phyloP scores from a whole-genome alignment of 306 rosid species.

The Acacia crassicarpa region DNA sequence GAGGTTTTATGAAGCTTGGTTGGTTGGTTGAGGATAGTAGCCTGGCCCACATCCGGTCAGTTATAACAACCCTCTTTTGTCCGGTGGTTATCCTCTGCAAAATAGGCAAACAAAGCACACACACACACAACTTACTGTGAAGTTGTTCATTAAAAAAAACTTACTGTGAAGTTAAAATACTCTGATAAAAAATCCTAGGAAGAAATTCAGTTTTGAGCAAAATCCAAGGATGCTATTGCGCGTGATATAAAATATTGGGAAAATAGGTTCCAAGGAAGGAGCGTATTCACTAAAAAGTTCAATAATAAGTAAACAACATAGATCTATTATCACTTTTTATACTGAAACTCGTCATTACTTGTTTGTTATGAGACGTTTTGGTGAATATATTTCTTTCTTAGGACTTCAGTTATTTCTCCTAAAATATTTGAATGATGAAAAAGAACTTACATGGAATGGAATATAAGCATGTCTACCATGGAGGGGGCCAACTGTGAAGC shows the following conservation, averaged over 20 bases:
- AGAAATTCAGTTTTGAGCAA: not conserved
- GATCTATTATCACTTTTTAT: no score
- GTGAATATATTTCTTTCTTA: no score
- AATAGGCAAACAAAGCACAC: not conserved
- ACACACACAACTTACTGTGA: not conserved
- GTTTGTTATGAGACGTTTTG: no score
- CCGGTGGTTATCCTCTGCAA: conserved; percentile 43
- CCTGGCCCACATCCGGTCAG: conserved; percentile 72
- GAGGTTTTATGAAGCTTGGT: conserved; percentile 42
- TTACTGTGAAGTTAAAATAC: not conserved
- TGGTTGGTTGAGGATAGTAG: conserved; percentile 52
- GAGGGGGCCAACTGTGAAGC: conserved; percentile 54
- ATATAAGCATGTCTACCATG: conserved; percentile 59
- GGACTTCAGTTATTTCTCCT: no score
- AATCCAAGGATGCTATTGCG: not conserved
- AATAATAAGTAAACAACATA: no score
- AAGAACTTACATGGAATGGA: conserved; percentile 51
- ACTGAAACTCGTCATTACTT: no score
- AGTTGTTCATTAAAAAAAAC: no score
- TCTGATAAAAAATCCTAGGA: not conserved
- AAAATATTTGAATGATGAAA: not conserved
- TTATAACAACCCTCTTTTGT: conserved; percentile 49
- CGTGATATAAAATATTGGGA: not conserved
- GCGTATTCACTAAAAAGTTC: no score
- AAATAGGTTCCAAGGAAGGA: no score